Conservation (phyloP, 768 basidiomycete species). For the Termitomyces sp. region DNA sequence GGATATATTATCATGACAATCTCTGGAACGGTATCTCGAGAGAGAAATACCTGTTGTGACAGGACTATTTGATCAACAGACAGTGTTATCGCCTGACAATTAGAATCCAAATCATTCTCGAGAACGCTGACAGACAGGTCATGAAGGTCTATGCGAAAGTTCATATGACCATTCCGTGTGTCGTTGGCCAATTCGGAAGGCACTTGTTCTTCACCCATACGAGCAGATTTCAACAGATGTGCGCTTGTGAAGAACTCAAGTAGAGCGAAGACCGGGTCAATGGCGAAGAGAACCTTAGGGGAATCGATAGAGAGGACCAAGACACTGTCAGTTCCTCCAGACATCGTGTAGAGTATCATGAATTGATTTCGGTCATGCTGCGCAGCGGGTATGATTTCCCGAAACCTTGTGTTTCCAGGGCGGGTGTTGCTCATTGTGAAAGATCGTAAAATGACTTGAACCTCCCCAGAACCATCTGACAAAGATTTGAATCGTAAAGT, state of each 20-base stretch:
- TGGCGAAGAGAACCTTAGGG: slow-evolving; percentile 86
- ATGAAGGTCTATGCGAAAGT: slow-evolving; percentile 84
- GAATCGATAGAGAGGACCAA: slow-evolving; percentile 87
- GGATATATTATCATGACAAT: not conserved
- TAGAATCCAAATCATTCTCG: slow-evolving; percentile 72
- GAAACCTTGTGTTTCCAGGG: slow-evolving; percentile 76
- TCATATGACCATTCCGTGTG: slow-evolving; percentile 19
- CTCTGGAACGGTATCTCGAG: not conserved
- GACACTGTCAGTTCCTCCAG: slow-evolving; percentile 50
- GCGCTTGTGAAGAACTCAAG: slow-evolving; percentile 76
- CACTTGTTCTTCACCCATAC: slow-evolving; percentile 1
- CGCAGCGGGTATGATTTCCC: slow-evolving; percentile 93
- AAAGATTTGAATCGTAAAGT: slow-evolving; percentile 76
- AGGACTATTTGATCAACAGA: slow-evolving; percentile 81
- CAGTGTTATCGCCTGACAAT: slow-evolving; percentile 83
- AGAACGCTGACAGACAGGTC: slow-evolving; percentile 86
- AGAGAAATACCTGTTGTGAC: slow-evolving; percentile 73
- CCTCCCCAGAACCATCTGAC: slow-evolving; percentile 79
- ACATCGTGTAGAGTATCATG: slow-evolving; percentile 84
- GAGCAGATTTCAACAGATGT: slow-evolving; percentile 21
- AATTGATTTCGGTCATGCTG: slow-evolving; percentile 87
- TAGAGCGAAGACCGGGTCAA: slow-evolving; percentile 89
- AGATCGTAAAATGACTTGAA: slow-evolving; percentile 84
- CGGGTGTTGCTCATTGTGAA: slow-evolving; percentile 89
- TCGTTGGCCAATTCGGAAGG: not conserved